Conservation (phyloP, 1,139 yeast species). For the Sugiyamaella xylanicola region DNA sequence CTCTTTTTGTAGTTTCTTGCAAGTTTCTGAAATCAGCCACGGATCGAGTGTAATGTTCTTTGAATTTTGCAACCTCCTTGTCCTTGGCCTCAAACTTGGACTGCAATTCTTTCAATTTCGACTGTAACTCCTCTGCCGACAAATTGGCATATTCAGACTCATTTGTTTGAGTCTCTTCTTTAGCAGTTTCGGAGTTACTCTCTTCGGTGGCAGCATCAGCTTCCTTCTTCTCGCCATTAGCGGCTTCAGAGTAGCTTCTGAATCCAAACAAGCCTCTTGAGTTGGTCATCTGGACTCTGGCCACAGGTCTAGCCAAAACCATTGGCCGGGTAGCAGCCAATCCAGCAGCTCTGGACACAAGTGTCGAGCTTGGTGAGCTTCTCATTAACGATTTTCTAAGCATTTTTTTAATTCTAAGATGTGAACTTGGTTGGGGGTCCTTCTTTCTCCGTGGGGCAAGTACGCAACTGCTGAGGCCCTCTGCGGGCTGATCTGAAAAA, state of each 20-base stretch:
- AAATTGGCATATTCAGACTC: slow-evolving; percentile 6
- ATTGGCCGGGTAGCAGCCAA: slow-evolving; percentile 7
- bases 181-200: neutral
- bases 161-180: neutral
- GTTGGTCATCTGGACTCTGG: slow-evolving; percentile 5
- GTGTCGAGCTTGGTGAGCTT: slow-evolving; percentile 1
- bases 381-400: slow-evolving; percentile 12
- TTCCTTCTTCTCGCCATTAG: slow-evolving; percentile 2
- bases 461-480: neutral
- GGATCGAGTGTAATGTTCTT: slow-evolving; percentile 80
- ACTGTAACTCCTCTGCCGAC: slow-evolving; percentile 12
- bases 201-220: neutral
- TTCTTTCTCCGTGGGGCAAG: neutral
- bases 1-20: slow-evolving; percentile 88
- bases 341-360: neutral
- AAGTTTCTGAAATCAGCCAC: slow-evolving; percentile 92
- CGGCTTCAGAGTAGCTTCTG: slow-evolving; percentile 8
- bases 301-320: slow-evolving; percentile 4
- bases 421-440: neutral
- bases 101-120: slow-evolving; percentile 45
- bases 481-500: slow-evolving; percentile 4
- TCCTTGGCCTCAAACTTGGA: slow-evolving; percentile 65
- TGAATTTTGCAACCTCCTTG: slow-evolving; percentile 78
- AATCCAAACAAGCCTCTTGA: slow-evolving; percentile 6
- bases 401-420: slow-evolving; percentile 3